Percentiles rank a stretch among this genome's conserved stretches.
Evolutionary conservation across 2,329 filamentous ascomycete species (phyloP).

Genomic region (Westerdykella aurantiaca): DNA sequence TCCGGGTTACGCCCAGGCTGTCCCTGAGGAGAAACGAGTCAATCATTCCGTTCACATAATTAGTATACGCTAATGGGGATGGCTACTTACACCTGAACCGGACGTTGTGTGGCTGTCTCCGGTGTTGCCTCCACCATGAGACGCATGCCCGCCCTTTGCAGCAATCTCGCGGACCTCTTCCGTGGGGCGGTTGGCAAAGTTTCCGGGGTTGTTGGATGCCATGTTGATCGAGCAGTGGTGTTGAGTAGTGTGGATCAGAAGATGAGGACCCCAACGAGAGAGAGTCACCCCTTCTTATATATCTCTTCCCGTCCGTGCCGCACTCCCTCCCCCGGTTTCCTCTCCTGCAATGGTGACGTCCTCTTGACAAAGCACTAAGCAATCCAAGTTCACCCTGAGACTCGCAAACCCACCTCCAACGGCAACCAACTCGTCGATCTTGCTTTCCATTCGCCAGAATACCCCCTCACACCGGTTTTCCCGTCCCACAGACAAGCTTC

Average conservation of each 20-base stretch:
- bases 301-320: neutral
- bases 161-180: slow-evolving; percentile 47
- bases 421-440: too few relatives aligned
- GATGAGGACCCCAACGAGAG: neutral
- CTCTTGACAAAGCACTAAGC: neutral
- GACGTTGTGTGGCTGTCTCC: neutral
- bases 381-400: neutral
- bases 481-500: too few relatives aligned
- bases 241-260: neutral
- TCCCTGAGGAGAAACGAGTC: slow-evolving; percentile 1
- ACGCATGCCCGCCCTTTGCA: slow-evolving; percentile 45
- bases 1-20: slow-evolving; percentile 33
- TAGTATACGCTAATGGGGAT: neutral
- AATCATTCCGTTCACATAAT: neutral
- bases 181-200: slow-evolving; percentile 50
- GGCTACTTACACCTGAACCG: neutral
- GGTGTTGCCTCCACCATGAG: slow-evolving; percentile 19
- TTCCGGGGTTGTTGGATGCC: slow-evolving; percentile 44
- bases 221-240: slow-evolving; percentile 14
- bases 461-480: too few relatives aligned
- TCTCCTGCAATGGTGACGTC: slow-evolving; percentile 4
- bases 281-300: neutral
- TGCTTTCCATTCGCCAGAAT: too few relatives aligned
- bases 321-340: neutral
- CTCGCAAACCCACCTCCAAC: too few relatives aligned